These are phyloP conservation scores for Phlyctochytrium arcticum DNA, from an alignment of 192 early-diverging fungal species.

Conservation along the genomic window DNA sequence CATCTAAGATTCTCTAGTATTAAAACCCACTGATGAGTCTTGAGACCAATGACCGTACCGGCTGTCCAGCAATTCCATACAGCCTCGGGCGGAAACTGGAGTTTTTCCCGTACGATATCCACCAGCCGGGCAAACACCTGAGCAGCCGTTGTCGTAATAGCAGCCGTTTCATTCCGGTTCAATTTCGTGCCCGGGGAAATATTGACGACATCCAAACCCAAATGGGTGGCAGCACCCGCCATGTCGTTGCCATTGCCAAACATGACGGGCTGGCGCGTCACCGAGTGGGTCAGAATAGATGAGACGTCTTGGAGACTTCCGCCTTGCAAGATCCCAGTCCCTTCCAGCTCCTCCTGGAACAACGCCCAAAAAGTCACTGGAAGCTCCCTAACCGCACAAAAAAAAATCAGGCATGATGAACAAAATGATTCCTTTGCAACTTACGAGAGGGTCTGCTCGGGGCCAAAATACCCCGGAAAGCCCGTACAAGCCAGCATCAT, in stretches of 20 bases:
- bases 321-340: neutral
- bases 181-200: too few relatives aligned
- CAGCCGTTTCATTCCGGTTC: too few relatives aligned
- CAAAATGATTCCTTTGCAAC: neutral
- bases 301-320: neutral
- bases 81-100: slow-evolving; percentile 19
- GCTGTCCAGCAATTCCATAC: slow-evolving; percentile 24
- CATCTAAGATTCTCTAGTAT: slow-evolving; percentile 17
- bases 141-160: too few relatives aligned
- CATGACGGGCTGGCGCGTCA: slow-evolving; percentile 27
- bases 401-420: neutral
- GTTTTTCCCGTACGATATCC: slow-evolving; percentile 17
- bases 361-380: slow-evolving; percentile 18
- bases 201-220: neutral
- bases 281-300: slow-evolving; percentile 27
- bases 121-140: slow-evolving; percentile 20
- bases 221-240: neutral
- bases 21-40: neutral
- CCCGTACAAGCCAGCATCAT: slow-evolving; percentile 38
- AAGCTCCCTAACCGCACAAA: neutral
- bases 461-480: slow-evolving; percentile 36
- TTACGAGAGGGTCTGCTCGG: slow-evolving; percentile 43
- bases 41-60: slow-evolving; percentile 4
- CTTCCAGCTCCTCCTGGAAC: slow-evolving; percentile 16
- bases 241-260: slow-evolving; percentile 2